Evolutionary conservation across 441 rosid genomes (phyloP).

Genomic region (Gossypium laxum): DNA sequence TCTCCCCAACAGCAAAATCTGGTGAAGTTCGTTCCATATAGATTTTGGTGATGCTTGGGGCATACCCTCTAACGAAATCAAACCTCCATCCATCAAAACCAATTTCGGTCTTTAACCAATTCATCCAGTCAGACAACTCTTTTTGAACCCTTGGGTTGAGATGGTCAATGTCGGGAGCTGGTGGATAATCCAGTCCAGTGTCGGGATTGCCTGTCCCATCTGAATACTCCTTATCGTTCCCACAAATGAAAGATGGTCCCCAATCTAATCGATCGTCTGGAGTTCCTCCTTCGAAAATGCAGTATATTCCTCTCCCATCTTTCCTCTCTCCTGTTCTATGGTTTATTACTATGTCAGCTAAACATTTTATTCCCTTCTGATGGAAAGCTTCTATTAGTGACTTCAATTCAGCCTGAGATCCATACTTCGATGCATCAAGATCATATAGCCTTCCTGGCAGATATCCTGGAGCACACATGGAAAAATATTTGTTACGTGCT

Average conservation of each 20-base stretch:
- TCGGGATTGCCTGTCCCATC: constrained; percentile 64
- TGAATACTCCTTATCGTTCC: constrained; percentile 33
- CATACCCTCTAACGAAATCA: constrained; percentile 60
- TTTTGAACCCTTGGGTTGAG: constrained; percentile 50
- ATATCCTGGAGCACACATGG: constrained; percentile 39
- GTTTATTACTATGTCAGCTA: constrained; percentile 78
- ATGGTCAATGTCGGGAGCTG: constrained; percentile 78
- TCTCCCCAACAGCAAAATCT: constrained; percentile 68
- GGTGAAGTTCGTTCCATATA: constrained; percentile 46
- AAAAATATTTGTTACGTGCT: background rate
- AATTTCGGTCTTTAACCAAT: constrained; percentile 60
- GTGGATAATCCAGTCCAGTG: constrained; percentile 32
- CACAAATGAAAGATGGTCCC: constrained; percentile 66
- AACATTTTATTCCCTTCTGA: constrained; percentile 45
- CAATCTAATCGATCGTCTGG: constrained; percentile 63
- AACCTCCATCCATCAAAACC: constrained; percentile 81
- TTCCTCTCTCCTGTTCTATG: constrained; percentile 68
- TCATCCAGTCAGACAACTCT: constrained; percentile 78
- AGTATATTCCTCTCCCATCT: constrained; percentile 55
- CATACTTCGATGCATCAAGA: constrained; percentile 57
- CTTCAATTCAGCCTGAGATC: constrained; percentile 45
- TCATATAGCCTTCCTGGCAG: constrained; percentile 78
- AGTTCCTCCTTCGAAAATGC: constrained; percentile 77
- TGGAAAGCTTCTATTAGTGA: constrained; percentile 41
- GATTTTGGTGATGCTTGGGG: constrained; percentile 41